Base-by-base conservation (phyloP, 306 rosid genomes). In the Cucurbita ficifolia region DNA sequence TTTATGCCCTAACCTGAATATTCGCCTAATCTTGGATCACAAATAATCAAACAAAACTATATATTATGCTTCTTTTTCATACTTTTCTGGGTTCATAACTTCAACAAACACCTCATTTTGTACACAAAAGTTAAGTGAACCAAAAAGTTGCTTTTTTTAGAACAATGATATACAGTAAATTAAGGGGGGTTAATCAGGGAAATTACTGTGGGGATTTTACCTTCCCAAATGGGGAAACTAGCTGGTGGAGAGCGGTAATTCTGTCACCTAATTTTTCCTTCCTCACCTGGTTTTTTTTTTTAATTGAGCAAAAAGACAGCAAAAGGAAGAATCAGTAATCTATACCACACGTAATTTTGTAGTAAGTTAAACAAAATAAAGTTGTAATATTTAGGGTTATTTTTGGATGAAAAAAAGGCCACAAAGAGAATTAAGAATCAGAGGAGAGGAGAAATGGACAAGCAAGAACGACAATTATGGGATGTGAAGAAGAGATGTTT, bases 211-310 rank as follows among this genome's bases (percentile, higher is more conserved):
- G 10, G 39, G 16, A 73, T 38, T 22, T 63, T 75, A 89, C 99
- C 99, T 91, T 95, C 71, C 99, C 99, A 81, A 95, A 95, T 77
- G 99, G 99, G 76, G 99, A 95, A 85, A 95, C 99, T 8, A 95
- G 86, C 83, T 95, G 99, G 86, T 95, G 99, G 80, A 95, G 99
- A 36, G 96, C 83, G 29, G 99, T 88, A 76, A 95, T 87, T 91
- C 99, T 95, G 81, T 95, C 99, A 75, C 99, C 99, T 81, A 95
- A 84, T 87, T 95, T 95, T 86, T 95, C 99, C 96, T 95, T 95
- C 89, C 99, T 85, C 59, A 91, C 99, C 99, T 95, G 86, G 76
- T 50, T 79, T 72, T 60, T 35, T 33, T 56, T 22, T 10, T 10
- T 48, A 1, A 1, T 75, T 5, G 1, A 58, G 10, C 72, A 51